Conservation (phyloP, 352 stramenopile genomes). For the Phytophthora sp. region DNA sequence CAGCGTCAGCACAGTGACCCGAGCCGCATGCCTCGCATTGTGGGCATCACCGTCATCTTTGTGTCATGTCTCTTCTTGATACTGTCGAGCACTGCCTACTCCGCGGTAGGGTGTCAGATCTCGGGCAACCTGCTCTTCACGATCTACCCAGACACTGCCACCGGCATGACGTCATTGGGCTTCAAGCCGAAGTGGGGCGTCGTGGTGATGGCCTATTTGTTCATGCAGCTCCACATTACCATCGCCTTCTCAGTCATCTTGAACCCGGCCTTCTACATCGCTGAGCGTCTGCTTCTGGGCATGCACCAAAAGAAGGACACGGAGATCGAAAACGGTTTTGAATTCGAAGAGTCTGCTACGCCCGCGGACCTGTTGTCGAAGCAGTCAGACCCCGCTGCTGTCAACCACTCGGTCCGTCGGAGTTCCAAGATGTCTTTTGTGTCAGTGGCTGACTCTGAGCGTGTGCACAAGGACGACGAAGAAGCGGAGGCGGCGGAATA, state of each 20-base stretch:
- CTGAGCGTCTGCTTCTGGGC: slow-evolving; percentile 44
- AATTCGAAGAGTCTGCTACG: slow-evolving; percentile 21
- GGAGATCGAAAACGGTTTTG: slow-evolving; percentile 31
- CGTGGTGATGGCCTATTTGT: slow-evolving; percentile 49
- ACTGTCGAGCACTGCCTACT: slow-evolving; percentile 55
- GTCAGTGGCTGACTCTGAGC: slow-evolving; percentile 47
- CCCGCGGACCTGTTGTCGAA: slow-evolving; percentile 27
- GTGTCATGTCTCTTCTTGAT: slow-evolving; percentile 60
- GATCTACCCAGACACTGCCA: slow-evolving; percentile 48
- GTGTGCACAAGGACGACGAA: slow-evolving; percentile 35
- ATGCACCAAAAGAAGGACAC: slow-evolving; percentile 48
- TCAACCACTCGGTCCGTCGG: slow-evolving; percentile 20
- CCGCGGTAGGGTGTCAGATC: slow-evolving; percentile 67
- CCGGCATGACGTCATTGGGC: slow-evolving; percentile 41
- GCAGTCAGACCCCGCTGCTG: slow-evolving; percentile 11
- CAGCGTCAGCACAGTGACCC: slow-evolving; percentile 65
- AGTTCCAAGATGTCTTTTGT: slow-evolving; percentile 56
- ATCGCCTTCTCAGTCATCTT: slow-evolving; percentile 55
- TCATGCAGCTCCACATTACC: slow-evolving; percentile 61
- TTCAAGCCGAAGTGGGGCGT: slow-evolving; percentile 46
- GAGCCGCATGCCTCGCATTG: slow-evolving; percentile 61
- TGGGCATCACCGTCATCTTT: slow-evolving; percentile 56
- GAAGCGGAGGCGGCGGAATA: slow-evolving; percentile 44
- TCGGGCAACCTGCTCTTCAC: slow-evolving; percentile 70
- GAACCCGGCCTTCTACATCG: slow-evolving; percentile 52